Evolutionary conservation across 1,284 basidiomycete species (phyloP), one percentile per base, ranked within the genome.

Genomic region (Apiotrichum brassicae): DNA sequence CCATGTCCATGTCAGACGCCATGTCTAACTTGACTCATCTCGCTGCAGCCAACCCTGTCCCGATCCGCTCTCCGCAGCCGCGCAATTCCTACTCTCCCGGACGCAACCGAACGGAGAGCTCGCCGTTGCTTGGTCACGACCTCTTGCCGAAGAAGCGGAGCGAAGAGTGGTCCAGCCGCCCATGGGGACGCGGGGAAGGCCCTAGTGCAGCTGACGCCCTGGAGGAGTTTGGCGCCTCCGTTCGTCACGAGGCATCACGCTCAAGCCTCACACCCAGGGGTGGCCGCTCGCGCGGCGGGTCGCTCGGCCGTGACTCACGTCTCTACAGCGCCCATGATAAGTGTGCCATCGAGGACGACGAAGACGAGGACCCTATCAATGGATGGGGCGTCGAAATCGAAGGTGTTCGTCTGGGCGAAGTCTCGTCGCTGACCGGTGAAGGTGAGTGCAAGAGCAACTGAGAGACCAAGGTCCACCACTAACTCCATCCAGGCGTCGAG

Each of bases 321-420:
- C 45, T 68, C 49, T 60, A 61, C 42, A 49, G 42, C 42, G 50
- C 39, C 18, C 28, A 36, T 26, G 44, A 41, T 23, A 20, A 23
- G 20, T 19, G 16, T 6, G 20, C 14, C 20, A 11, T 18, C 11
- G 28, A 45, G 30, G 50, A 48, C 34, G 48, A 50, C 24, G 57
- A 58, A 11, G 57, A 59, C 16, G 51, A 47, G 5, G 24, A 32
- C 25, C 28, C 39, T 14, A 19, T 41, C 30, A 32, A 41, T 6
- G 38, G 33, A n/a, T 72, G 68, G 70, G 68, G 68, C n/a, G 48
- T 62, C 18, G 63, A 66, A 3, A 60, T 71, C 26, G 67, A 69
- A 37, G 62, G 63, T 18, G 62, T 73, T 4, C 46, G 65, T 20
- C 44, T 73, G 8, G 70, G 71, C 25, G 71, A 73, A 48, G 67